A percentile compares a stretch with the other conserved stretches of the same genome.
Conservation (phyloP, 2,329 filamentous ascomycete species). For the Zarea fungicola region DNA sequence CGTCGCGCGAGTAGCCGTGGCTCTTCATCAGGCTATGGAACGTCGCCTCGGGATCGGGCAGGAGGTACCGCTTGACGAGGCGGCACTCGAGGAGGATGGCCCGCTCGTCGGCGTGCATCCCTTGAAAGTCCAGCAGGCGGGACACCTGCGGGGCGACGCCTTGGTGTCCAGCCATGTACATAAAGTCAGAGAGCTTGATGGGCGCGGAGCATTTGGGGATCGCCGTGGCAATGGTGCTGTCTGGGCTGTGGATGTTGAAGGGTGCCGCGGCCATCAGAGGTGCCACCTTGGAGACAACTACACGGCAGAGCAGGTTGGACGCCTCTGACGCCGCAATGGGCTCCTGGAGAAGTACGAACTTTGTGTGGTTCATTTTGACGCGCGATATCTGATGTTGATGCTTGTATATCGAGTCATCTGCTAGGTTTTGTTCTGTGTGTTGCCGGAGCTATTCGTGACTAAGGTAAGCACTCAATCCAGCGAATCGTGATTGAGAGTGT, state of each 20-base stretch:
- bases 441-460: too few relatives aligned
- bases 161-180: slow-evolving; percentile 4
- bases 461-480: too few relatives aligned
- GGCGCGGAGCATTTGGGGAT: slow-evolving; percentile 5
- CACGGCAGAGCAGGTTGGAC: slow-evolving; percentile 5
- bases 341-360: slow-evolving; percentile 11
- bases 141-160: slow-evolving; percentile 4
- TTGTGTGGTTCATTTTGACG: slow-evolving; percentile 4
- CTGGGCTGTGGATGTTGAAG: neutral
- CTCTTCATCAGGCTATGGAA: slow-evolving; percentile 6
- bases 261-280: slow-evolving; percentile 5
- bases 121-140: neutral
- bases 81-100: slow-evolving; percentile 3
- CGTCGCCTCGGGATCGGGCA: neutral
- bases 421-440: too few relatives aligned
- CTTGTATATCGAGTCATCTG: neutral
- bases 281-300: slow-evolving; percentile 10
- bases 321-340: slow-evolving; percentile 6
- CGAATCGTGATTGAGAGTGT: too few relatives aligned
- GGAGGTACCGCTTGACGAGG: slow-evolving; percentile 5
- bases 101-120: slow-evolving; percentile 1
- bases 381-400: neutral
- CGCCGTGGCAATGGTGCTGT: neutral
- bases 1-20: slow-evolving; percentile 5
- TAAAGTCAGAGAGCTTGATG: slow-evolving; percentile 1